Evolutionary conservation across 2,329 filamentous ascomycete species (phyloP).

Genomic region (Thielaviopsis punctulata): DNA sequence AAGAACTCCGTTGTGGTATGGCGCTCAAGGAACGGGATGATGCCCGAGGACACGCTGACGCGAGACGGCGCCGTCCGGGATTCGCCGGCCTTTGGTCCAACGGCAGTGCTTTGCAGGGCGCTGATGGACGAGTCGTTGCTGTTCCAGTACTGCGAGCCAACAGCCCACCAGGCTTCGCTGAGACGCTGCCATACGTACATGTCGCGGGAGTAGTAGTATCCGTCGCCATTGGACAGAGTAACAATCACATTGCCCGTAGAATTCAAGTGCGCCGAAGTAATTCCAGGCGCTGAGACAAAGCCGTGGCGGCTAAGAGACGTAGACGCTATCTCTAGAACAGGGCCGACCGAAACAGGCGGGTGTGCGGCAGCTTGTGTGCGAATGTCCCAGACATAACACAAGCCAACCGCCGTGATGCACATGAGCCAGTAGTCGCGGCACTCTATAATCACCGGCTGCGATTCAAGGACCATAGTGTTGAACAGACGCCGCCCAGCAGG

Average conservation of each 20-base stretch:
- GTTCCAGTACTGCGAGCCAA: conserved; percentile 98
- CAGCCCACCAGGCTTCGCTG: conserved; percentile 97
- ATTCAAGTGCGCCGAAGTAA: conserved; percentile 85
- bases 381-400: conserved; percentile 89
- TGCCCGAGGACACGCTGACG: conserved; percentile 64
- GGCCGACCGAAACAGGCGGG: conserved; percentile 74
- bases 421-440: conserved; percentile 79
- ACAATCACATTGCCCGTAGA: conserved; percentile 71
- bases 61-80: conserved; percentile 29
- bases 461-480: conserved; percentile 72
- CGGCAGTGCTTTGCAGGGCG: conserved; percentile 55
- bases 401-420: conserved; percentile 72
- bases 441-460: conserved; percentile 86
- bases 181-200: conserved; percentile 90
- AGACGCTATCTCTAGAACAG: conserved; percentile 72
- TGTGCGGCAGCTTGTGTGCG: conserved; percentile 69
- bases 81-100: conserved; percentile 30
- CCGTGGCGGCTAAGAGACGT: conserved; percentile 61
- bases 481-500: conserved; percentile 74
- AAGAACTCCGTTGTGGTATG: conserved; percentile 90
- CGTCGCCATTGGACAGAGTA: conserved; percentile 88
- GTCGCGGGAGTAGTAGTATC: conserved; percentile 69
- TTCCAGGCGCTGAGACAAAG: conserved; percentile 59
- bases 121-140: conserved; percentile 81
- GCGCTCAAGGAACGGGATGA: conserved; percentile 82